Base-by-base conservation (phyloP, 306 rosid genomes). In the Potentilla sterilis region DNA sequence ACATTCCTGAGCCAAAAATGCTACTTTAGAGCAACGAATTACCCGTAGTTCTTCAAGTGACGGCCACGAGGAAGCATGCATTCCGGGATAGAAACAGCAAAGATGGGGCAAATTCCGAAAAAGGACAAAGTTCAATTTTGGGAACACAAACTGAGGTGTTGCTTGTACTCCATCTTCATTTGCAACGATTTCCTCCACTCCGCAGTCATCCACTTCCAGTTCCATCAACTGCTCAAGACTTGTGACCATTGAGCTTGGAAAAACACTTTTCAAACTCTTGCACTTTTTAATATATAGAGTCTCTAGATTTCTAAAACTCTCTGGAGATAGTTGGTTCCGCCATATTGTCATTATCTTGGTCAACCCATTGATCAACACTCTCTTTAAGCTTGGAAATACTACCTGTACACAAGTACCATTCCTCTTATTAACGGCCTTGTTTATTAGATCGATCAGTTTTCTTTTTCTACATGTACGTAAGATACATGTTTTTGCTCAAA, bases 201-300 rank as follows among this genome's bases (percentile, higher is more conserved):
- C 80, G 75, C 84, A 83, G 9, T 44, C 5, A 16, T 24, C 64
- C 59, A 86, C 77, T 7, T 40, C n/a, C 35, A 80, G 57, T 4
- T 62, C 13, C 75, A 73, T 77, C 1, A 79, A 76, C 8, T 5
- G 59, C 2, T 6, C 15, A 18, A 86, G 79, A 75, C 59, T n/a
- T 51, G 55, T 80, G 4, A 76, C 78, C 15, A 80, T 3, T 34
- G 82, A 83, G 32, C 52, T 22, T 32, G 80, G 77, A 59, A 81
- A 77, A n/a, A 83, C 22, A 59, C 44, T 51, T 58, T 52, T 62
- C 59, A 78, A 68, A 32, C 69, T 63, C 49, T 55, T 12, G 65
- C 89, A 86, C 4, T 64, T 0, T 34, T 28, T 15, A 81, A n/a
- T n/a, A n/a, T n/a, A n/a, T n/a, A n/a, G n/a, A n/a, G 61, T 3